Percentiles rank a stretch among this genome's conserved stretches.
phyloP scores from a whole-genome alignment of 495 filamentous ascomycete species.

The Tuber indicum region DNA sequence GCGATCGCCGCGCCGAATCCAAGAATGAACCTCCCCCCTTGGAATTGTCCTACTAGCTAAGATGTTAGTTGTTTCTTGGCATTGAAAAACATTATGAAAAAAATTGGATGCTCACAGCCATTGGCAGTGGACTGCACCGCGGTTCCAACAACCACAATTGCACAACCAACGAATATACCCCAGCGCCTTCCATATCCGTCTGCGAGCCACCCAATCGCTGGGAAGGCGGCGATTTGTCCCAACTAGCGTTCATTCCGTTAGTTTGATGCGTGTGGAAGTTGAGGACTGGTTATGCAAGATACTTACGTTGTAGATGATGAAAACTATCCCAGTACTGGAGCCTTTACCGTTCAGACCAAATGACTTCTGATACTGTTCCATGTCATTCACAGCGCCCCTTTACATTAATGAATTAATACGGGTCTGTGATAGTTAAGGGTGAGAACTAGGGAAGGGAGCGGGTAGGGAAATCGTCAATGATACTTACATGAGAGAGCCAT shows the following conservation, averaged over 20 bases:
- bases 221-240: conserved; percentile 53
- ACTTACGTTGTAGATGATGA: conserved; percentile 52
- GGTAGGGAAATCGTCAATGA: neutral
- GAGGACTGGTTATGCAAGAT: conserved; percentile 23
- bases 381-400: conserved; percentile 48
- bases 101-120: conserved; percentile 42
- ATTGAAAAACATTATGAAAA: neutral
- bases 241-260: conserved; percentile 31
- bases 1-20: conserved; percentile 56
- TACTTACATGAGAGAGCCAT: conserved; percentile 45
- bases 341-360: conserved; percentile 37
- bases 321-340: conserved; percentile 49
- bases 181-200: conserved; percentile 57
- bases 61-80: neutral
- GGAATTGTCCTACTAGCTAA: conserved; percentile 26
- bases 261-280: conserved; percentile 47
- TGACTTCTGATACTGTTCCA: conserved; percentile 44
- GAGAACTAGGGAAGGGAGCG: neutral
- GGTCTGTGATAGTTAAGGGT: neutral
- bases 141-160: conserved; percentile 57
- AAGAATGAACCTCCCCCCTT: conserved; percentile 43
- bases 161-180: conserved; percentile 56
- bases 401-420: neutral
- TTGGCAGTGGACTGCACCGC: conserved; percentile 51
- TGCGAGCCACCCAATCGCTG: conserved; percentile 56